Base-by-base conservation (phyloP, 495 filamentous ascomycete species). In the Penicillium goetzii region DNA sequence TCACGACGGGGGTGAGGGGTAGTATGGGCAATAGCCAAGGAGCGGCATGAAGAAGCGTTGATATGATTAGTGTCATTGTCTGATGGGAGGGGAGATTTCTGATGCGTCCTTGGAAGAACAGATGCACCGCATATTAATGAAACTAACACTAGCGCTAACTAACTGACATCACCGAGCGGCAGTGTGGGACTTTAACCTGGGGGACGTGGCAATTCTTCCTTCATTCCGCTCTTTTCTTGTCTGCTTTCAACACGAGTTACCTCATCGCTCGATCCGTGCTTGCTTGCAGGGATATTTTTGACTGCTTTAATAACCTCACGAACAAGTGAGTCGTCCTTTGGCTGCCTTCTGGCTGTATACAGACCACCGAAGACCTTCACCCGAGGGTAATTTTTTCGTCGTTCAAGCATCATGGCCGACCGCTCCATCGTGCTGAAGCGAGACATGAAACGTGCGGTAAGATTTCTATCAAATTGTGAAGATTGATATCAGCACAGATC, bases 361-460 rank as follows among this genome's bases (percentile, higher is more conserved):
- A 62, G 52, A 21, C 59, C 59, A 49, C 51, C 51, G 19, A 43
- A 14, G 9, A 56, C 36, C 28, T 62, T 56, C 4, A 56, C 41
- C 7, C 51, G 17, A 32, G 59, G 59, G 38, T 56, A 62, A 2
- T 49, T n/a, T 17, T 41, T 47, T n/a, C 51, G 36, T 8, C 59
- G 51, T 26, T 19, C 4, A 6, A 55, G 17, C 28, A 62, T 62
- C 51, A 49, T 36, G 2, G 26, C 21, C 32, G 21, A 32, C 19
- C 36, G 32, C 15, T 26, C 49, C 28, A 52, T 30, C 25, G 49
- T 15, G 5, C 23, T 4, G 15, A 52, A 26, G 1, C 11, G 49
- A 52, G 49, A 52, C 5, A 8, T 32, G 21, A 28, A 4, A 17
- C 49, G 49, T 8, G 2, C 5, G 3, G 49, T 4, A 7, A 52